Base-by-base conservation (phyloP, 768 basidiomycete species). In the Collybia nuda region DNA sequence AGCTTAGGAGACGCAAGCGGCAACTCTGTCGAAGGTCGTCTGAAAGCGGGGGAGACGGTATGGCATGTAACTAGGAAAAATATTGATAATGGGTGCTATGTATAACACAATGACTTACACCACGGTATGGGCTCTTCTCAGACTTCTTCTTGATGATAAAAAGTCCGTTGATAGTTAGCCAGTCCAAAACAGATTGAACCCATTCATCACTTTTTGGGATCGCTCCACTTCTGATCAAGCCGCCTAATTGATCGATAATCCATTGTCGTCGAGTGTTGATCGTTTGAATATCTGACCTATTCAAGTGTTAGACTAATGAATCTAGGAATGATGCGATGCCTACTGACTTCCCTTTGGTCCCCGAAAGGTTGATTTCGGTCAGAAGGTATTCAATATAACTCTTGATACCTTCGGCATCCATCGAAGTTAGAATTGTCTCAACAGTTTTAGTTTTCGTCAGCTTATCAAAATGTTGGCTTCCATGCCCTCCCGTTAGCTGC, bases 381-480 rank as follows among this genome's bases (percentile, higher is more conserved):
- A 90, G 72, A 19, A 98, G 70, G 67, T 89, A 84, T 29, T 76
- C 66, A 40, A 94, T 81, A 67, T 95, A 98, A 35, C 70, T 79
- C 56, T 80, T 78, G 54, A 97, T 88, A 7, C 92, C 93, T 1
- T 82, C 74, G 0, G 70, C 67, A 56, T 87, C 82, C 79, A 94
- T 84, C 29, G 80, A 81, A 2, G 82, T 76, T 48, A 98, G 72
- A 49, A 98, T 85, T 1, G 81, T 79, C 69, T 96, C 93, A 29
- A 98, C 80, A 0, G 92, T 96, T 69, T 94, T 97, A 7, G 95
- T 95, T 66, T 84, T 88, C 9, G 95, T 96, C 50, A 96, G 67
- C 66, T 81, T 87, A 69, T 99, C 96, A 59, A 98, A 99, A 65
- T 93, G 88, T 50, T 85, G 81, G 59, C 79, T 86, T 8, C 93